Evolutionary conservation across 768 basidiomycete genomes (phyloP).

Genomic region (Ephemerocybe angulata): DNA sequence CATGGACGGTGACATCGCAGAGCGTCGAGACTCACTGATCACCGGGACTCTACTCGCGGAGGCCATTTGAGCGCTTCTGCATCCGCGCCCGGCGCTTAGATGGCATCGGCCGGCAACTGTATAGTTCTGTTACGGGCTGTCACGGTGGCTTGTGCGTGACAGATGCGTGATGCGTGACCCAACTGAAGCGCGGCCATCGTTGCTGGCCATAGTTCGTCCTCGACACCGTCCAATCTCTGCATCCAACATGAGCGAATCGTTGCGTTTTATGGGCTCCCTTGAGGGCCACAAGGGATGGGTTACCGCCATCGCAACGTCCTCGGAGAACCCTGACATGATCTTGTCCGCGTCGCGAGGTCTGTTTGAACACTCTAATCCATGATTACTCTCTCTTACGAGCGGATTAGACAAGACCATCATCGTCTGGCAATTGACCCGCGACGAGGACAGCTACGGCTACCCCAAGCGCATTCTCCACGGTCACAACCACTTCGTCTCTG

Average conservation of each 20-base stretch:
- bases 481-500: conserved; percentile 99
- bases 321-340: conserved; percentile 99
- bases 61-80: background rate
- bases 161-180: conserved; percentile 6
- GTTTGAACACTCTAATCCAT: conserved; percentile 19
- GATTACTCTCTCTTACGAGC: conserved; percentile 21
- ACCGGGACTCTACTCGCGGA: conserved; percentile 43
- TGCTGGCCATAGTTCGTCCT: conserved; percentile 13
- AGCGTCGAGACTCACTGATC: conserved; percentile 51
- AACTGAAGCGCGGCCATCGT: conserved; percentile 11
- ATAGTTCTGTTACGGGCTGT: conserved; percentile 38
- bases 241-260: conserved; percentile 70
- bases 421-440: conserved; percentile 97
- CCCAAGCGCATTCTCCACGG: conserved; percentile 97
- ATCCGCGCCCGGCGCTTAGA: background rate
- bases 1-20: background rate
- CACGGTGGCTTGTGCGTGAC: conserved; percentile 63
- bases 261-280: conserved; percentile 89
- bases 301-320: conserved; percentile 96
- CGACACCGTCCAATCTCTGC: conserved; percentile 27
- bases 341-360: conserved; percentile 95
- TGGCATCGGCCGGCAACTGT: conserved; percentile 44
- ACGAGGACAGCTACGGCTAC: conserved; percentile 87
- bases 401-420: conserved; percentile 96
- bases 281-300: conserved; percentile 97